Base-by-base conservation (phyloP, 2,329 filamentous ascomycete genomes). In the Calonectria pseudoreteaudii region DNA sequence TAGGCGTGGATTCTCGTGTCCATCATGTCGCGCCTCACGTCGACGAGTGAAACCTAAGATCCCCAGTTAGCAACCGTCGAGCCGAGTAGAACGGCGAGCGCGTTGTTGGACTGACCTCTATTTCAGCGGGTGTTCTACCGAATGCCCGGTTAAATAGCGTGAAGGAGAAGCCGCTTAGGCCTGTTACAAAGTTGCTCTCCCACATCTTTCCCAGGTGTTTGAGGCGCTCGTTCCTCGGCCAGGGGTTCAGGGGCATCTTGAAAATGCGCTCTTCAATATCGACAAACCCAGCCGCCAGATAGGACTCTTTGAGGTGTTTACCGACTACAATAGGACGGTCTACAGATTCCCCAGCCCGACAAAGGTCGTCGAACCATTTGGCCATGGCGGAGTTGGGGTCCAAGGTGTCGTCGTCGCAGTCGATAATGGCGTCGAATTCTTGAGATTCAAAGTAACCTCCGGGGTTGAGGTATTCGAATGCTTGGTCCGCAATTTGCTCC, bases 361-460 rank as follows among this genome's bases (percentile, higher is more conserved):
- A 77, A 30, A 89, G 80, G 53, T 88, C 85, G 10, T 81, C 77
- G 20, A 85, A 82, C 83, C 88, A 90, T 8, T 77, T 77, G 30
- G 81, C 78, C 9, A 89, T 75, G 0, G 86, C 80, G 20, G 83
- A 83, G 28, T 87, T 80, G 0, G 78, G 79, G 6, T 80, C 65
- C 64, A 90, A 82, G 8, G 85, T 88, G 28, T 77, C 85, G 72
- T 90, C 88, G 74, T 90, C 89, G 72, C 84, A 87, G 34, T 76
- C 72, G 31, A 86, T 75, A 3, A 74, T 71, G 62, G 83, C 81
- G 70, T 86, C 83, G 14, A 85, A 80, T 76, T 91, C 89, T 75
- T 91, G 89, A 3, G 87, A 88, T 79, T 91, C 89, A 56, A 91
- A 85, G 84, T 87, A 91, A 53, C 89, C 89, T 38, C 89, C 90